Conservation (phyloP, 2,329 filamentous ascomycete genomes). For the Trichoderma sp. region DNA sequence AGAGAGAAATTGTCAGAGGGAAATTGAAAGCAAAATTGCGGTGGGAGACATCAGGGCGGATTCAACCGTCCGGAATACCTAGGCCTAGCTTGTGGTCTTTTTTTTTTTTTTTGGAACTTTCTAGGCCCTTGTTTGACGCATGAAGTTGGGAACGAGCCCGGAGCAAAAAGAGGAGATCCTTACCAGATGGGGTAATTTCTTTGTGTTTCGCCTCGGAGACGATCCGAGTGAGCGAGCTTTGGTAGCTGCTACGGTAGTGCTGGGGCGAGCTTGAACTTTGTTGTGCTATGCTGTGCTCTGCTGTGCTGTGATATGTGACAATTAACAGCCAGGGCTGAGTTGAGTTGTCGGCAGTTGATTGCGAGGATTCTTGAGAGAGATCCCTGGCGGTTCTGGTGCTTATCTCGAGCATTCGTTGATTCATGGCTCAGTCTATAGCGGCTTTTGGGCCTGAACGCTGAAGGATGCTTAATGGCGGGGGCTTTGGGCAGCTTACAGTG, state of each 20-base stretch:
- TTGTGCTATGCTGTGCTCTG: neutral
- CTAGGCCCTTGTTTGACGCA: constrained; percentile 9
- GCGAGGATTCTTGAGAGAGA: neutral
- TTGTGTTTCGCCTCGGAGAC: neutral
- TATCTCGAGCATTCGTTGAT: neutral
- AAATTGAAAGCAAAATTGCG: neutral
- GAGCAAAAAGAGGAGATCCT: constrained; percentile 1
- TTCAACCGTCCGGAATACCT: neutral
- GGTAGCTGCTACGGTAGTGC: neutral
- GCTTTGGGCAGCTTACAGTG: neutral
- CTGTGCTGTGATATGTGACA: neutral
- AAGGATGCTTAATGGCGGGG: neutral
- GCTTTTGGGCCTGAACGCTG: neutral
- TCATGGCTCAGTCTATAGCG: neutral
- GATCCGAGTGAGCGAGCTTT: neutral
- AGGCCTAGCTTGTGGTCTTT: neutral
- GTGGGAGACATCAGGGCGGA: neutral
- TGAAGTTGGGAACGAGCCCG: constrained; percentile 5
- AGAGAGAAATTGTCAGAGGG: neutral
- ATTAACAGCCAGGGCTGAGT: neutral
- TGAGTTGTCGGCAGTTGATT: neutral
- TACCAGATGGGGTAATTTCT: constrained; percentile 1
- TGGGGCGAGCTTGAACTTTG: neutral
- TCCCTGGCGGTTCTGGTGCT: neutral
- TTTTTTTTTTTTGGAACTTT: constrained; percentile 7